Base-by-base conservation (phyloP, 2,329 filamentous ascomycete species). In the Colletotrichum tofieldiae region DNA sequence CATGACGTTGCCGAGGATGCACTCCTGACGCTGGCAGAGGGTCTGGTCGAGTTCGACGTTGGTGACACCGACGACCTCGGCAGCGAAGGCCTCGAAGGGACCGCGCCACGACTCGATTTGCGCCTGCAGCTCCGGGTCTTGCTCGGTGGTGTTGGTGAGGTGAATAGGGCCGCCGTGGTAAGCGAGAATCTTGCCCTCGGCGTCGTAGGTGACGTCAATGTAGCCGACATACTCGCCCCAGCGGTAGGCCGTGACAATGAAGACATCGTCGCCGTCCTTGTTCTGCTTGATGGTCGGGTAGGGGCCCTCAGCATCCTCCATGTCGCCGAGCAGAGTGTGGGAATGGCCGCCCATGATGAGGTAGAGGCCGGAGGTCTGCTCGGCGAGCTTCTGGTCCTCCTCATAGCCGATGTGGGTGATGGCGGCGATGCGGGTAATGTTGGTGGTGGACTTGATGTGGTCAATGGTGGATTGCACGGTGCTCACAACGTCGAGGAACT, bases 171-270 rank as follows among this genome's bases (percentile, higher is more conserved):
- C 90, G 41, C 91, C 91, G 76, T 87, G 86, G 80, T 93, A 93
- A 5, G 85, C 86, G 7, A 92, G 84, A 20, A 92, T 87, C 78
- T 87, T 90, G 78, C 91, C 91, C 1, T 88, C 81, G 5, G 83
- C 74, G 75, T 91, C 89, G 76, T 91, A 93, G 1, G 88, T 89
- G 9, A 93, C 86, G 74, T 92, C 90, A 75, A 93, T 93, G 78
- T 91, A 91, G 69, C 91, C 91, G 2, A 93, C 80, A 67, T 92
- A 92, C 81, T 92, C 89, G 63, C 91, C 91, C 91, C 91, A 93
- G 73, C 90, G 87, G 77, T 90, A 93, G 2, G 90, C 88, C 9
- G 90, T 92, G 23, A 93, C 91, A 76, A 92, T 86, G 77, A 92
- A 93, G 61, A 93, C 91, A 76, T 93, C 91, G 43, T 92, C 88